Percentiles rank a stretch among this genome's conserved stretches.
phyloP scores from a whole-genome alignment of 208 protist species.

The Leishmania aethiopica region DNA sequence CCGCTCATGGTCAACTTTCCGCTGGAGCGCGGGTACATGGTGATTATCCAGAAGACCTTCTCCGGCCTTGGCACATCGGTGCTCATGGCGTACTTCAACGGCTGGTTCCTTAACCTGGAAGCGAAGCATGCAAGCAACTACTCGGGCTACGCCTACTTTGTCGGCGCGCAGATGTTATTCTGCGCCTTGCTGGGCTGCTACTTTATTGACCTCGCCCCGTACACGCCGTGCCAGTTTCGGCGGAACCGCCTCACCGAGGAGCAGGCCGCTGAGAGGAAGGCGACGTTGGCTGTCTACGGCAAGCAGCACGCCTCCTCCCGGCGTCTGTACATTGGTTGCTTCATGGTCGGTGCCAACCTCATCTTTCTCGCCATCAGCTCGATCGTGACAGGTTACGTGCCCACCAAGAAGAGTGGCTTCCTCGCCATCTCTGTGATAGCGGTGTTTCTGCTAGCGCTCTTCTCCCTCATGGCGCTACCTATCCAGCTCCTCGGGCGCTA shows the following conservation, averaged over 20 bases:
- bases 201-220: constrained; percentile 66
- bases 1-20: constrained; percentile 87
- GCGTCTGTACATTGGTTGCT: constrained; percentile 63
- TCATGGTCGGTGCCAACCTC: constrained; percentile 42
- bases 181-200: constrained; percentile 37
- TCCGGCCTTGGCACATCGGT: constrained; percentile 78
- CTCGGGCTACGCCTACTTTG: constrained; percentile 66
- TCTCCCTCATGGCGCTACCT: constrained; percentile 62
- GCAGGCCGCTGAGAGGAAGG: constrained; percentile 47
- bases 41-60: constrained; percentile 85
- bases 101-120: constrained; percentile 52
- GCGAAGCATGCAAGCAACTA: constrained; percentile 47
- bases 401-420: constrained; percentile 33
- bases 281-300: constrained; percentile 48
- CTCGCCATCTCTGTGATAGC: constrained; percentile 51
- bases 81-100: constrained; percentile 81
- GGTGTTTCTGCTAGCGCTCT: constrained; percentile 51
- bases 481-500: constrained; percentile 70
- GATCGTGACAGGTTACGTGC: constrained; percentile 54
- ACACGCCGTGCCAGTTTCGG: constrained; percentile 52
- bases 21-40: constrained; percentile 69
- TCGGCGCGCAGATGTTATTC: constrained; percentile 44
- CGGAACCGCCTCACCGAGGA: constrained; percentile 43
- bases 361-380: constrained; percentile 61
- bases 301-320: constrained; percentile 42